Base-by-base conservation (phyloP, 352 stramenopile genomes). In the Phytopythium kandeliae region DNA sequence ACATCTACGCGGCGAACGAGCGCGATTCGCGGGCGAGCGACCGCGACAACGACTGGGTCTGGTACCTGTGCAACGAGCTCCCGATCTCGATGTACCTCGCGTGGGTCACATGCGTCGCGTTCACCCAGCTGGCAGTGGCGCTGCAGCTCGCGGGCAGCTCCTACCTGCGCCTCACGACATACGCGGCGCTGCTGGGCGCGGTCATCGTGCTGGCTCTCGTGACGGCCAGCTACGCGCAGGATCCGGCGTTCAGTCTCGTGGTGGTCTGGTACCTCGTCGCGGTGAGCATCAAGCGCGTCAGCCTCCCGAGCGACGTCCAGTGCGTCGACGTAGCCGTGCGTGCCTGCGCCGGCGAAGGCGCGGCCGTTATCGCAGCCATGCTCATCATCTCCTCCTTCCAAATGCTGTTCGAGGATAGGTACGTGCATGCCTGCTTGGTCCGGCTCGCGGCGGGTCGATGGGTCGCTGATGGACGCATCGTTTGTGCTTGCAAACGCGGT, bases 1-100 rank as follows among this genome's bases (percentile, higher is more conserved):
- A 92, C 60, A 55, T 87, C 9, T 89, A 87, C 65, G 70, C 81
- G n/a, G 66, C 89, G 21, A 89, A 87, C 40, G 81, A 92, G 51
- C 78, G 78, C 25, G 77, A 72, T 35, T 40, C 61, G 48, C 70
- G n/a, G n/a, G n/a, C n/a, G n/a, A n/a, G 67, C n/a, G 22, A 30
- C 4, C 43, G 28, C 13, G 21, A n/a, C 25, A 76, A 83, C 49
- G 71, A 87, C 51, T 91, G 80, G 80, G 58, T 66, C n/a, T 36
- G 73, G 26, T 89, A 89, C 61, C 28, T 85, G 33, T 89, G 78
- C 66, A 89, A 83, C 42, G 76, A 89, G 49, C 54, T 89, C 19
- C 74, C 81, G 13, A 78, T 89, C 55, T 78, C 78, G 10, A 58
- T 83, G 57, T 92, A 92, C 63, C 88, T 92, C 63, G 73, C 69